Evolutionary conservation across 208 protist species (phyloP).

Genomic region (Lotmaria passim): DNA sequence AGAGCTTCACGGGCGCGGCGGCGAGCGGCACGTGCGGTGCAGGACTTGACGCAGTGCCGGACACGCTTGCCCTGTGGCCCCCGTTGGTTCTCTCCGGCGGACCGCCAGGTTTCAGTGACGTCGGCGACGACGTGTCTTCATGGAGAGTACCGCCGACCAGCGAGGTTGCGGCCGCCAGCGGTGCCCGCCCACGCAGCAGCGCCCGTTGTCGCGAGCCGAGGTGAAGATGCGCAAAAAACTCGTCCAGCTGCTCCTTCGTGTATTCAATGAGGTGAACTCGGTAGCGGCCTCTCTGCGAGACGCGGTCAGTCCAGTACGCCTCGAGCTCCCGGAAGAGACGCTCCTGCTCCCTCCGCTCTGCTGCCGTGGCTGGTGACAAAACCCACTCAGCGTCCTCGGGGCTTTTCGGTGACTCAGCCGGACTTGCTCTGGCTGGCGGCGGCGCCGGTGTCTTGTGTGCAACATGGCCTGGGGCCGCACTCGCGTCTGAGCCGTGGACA

Average conservation of each 20-base stretch:
- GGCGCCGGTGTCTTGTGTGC: not conserved
- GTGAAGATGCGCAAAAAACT: conserved; percentile 73
- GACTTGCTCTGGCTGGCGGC: conserved; percentile 1
- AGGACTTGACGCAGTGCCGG: not conserved
- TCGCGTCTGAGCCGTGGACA: too few species aligned
- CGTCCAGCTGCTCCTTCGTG: conserved; percentile 63
- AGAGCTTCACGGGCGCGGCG: conserved; percentile 81
- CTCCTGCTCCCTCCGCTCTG: conserved; percentile 51
- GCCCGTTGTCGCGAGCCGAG: conserved; percentile 50
- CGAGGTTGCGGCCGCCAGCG: conserved; percentile 60
- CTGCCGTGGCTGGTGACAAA: conserved; percentile 28
- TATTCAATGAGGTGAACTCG: conserved; percentile 56
- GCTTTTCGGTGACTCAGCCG: not conserved
- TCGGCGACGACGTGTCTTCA: conserved; percentile 41
- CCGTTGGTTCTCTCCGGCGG: not conserved
- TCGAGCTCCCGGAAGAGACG: conserved; percentile 58
- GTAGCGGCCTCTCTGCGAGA: conserved; percentile 34
- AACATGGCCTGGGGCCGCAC: not conserved
- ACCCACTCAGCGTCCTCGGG: conserved; percentile 10
- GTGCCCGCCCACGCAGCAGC: conserved; percentile 66
- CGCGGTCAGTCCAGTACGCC: conserved; percentile 36
- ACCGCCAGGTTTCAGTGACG: too few species aligned
- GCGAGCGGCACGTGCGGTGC: not conserved
- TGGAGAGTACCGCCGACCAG: conserved; percentile 75
- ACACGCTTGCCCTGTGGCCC: not conserved